Conservation (phyloP, 1,284 basidiomycete genomes). For the Fomitopsis pinicola region DNA sequence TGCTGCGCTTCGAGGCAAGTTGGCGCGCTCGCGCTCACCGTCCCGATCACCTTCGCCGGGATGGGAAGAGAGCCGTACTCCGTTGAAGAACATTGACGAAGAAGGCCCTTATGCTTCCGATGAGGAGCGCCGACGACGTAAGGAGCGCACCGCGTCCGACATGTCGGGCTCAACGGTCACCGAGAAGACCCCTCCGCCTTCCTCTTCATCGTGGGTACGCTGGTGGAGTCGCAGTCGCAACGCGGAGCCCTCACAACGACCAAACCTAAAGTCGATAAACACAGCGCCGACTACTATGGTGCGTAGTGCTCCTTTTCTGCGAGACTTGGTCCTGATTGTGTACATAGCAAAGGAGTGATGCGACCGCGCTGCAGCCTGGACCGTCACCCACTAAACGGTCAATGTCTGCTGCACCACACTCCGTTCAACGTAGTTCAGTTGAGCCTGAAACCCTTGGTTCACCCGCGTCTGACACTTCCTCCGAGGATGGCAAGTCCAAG, state of each 20-base stretch:
- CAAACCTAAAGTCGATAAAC: slow-evolving; percentile 19
- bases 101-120: slow-evolving; percentile 22
- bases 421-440: slow-evolving; percentile 1
- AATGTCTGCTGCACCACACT: slow-evolving; percentile 12
- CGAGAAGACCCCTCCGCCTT: slow-evolving; percentile 39
- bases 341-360: neutral
- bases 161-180: slow-evolving; percentile 3
- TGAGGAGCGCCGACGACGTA: slow-evolving; percentile 18
- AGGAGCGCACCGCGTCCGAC: slow-evolving; percentile 12
- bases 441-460: neutral
- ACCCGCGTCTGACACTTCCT: neutral
- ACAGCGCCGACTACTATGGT: slow-evolving; percentile 21
- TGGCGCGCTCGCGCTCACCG: slow-evolving; percentile 17
- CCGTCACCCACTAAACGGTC: slow-evolving; percentile 11
- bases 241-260: slow-evolving; percentile 22
- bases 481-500: slow-evolving; percentile 27
- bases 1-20: slow-evolving; percentile 37
- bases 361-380: neutral
- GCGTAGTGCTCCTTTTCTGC: slow-evolving; percentile 3
- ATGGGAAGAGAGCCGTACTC: slow-evolving; percentile 22
- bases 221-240: slow-evolving; percentile 69
- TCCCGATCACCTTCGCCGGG: slow-evolving; percentile 30
- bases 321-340: neutral
- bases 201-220: slow-evolving; percentile 64
- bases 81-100: slow-evolving; percentile 28